Base-by-base conservation (phyloP, 148 eudicot species). In the Amaranthus hypochondriacus region DNA sequence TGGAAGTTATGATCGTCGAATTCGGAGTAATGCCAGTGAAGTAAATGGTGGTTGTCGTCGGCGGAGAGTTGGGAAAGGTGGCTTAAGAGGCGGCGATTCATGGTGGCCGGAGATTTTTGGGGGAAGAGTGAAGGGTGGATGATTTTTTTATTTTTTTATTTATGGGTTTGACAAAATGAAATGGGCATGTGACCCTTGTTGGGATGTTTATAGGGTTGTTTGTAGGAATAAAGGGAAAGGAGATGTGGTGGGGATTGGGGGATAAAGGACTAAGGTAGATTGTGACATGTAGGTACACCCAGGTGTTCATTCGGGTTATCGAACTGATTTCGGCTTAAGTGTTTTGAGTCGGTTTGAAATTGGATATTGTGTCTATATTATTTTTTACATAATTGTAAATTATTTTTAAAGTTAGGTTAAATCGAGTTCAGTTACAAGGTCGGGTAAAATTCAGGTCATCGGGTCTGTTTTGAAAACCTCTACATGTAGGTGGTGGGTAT, bases 21-120 rank as follows among this genome's bases (percentile, higher is more conserved):
- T 28, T 84, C 87, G 15, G 86, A 66, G 89, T 84, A 85, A 82
- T 82, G 92, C 97, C 92, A 89, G 79, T 86, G 95, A 55, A 88
- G 84, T 3, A 82, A 9, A 15, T 72, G 77, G 2, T 91, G 10
- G 77, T 76, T 73, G 61, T 78, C 67, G 7, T 66, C 73, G 15
- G 82, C 3, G 7, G 67, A 49, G 10, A 79, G 76, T 3, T 71
- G 69, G 0, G 76, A 18, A 2, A 76, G 83, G 84, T 76, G 85
- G 85, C 59, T 80, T 4, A 77, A 53, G 0, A 15, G 66, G 68
- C 68, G 86, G 79, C 78, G 81, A 12, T 5, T 43, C 63, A 72
- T 52, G 73, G 61, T 67, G 70, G 71, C 18, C 46, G 54, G 39
- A 44, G 46, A 43, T 52, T 3, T 42, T 47, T 66, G 13, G 43